These are phyloP conservation scores for Fusarium mexicanum DNA, from an alignment of 2,329 filamentous ascomycete species.

Conservation along the genomic window DNA sequence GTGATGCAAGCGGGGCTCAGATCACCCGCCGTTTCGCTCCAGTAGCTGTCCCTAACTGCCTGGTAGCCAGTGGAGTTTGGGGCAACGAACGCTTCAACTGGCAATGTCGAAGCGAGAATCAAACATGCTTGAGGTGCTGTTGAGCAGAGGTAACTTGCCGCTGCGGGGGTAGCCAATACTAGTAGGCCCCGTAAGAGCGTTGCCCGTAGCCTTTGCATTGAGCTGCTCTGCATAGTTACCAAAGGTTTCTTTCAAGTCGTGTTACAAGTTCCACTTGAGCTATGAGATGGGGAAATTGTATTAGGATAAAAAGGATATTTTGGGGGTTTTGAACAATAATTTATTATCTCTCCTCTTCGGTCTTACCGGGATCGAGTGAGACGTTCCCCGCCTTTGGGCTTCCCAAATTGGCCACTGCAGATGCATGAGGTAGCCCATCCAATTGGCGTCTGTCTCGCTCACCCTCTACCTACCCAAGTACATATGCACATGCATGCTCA, in stretches of 20 bases:
- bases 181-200: not conserved
- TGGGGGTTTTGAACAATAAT: rapidly evolving
- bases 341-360: not conserved
- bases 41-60: rapidly evolving
- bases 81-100: not conserved
- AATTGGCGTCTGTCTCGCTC: not conserved
- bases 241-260: rapidly evolving
- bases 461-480: not conserved
- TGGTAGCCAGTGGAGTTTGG: not conserved
- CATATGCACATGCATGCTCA: not conserved
- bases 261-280: rapidly evolving
- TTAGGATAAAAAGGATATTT: rapidly evolving
- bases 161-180: not conserved
- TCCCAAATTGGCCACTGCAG: not conserved
- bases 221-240: not conserved
- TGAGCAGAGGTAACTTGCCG: not conserved
- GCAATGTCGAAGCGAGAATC: not conserved
- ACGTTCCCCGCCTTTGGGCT: not conserved
- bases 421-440: not conserved
- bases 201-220: not conserved
- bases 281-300: not conserved
- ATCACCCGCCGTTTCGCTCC: not conserved
- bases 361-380: not conserved
- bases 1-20: not conserved
- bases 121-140: not conserved